phyloP scores from a whole-genome alignment of 2,329 filamentous ascomycete species.

The Aspergillus terreus region DNA sequence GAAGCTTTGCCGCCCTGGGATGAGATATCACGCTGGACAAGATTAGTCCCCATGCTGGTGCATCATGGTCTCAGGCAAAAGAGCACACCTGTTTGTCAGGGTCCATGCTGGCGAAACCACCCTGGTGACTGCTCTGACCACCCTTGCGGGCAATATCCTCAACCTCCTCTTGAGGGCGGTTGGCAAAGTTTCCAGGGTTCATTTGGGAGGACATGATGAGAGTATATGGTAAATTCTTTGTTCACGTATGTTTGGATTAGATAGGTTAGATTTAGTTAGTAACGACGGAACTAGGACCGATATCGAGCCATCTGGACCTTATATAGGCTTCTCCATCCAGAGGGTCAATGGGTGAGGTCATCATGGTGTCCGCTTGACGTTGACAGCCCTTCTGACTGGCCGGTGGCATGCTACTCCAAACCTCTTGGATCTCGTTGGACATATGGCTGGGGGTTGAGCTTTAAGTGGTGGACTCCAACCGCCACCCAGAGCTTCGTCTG shows the following conservation, averaged over 20 bases:
- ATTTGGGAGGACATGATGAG: conserved; percentile 17
- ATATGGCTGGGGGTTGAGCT: too few species aligned
- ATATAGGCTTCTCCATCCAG: neutral
- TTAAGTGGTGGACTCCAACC: too few species aligned
- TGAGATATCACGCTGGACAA: conserved; percentile 49
- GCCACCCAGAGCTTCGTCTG: too few species aligned
- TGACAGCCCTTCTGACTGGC: neutral
- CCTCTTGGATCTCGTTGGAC: too few species aligned
- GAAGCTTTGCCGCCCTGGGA: conserved; percentile 53
- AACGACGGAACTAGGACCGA: neutral
- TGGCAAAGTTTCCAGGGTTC: conserved; percentile 41
- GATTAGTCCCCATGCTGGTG: neutral
- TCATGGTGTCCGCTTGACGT: conserved; percentile 7
- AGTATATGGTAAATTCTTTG: neutral
- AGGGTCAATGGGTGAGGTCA: conserved; percentile 6
- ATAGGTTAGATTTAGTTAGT: neutral
- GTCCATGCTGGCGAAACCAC: conserved; percentile 29
- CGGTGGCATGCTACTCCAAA: neutral
- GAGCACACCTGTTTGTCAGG: conserved; percentile 27
- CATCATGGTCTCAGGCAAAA: neutral
- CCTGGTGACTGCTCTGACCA: conserved; percentile 27
- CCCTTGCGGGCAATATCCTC: conserved; percentile 37
- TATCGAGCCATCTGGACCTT: neutral
- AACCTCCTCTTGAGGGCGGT: conserved; percentile 45
- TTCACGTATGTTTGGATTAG: too few species aligned